Base-by-base conservation (phyloP, 768 basidiomycete genomes). In the Tricholoma sp. region DNA sequence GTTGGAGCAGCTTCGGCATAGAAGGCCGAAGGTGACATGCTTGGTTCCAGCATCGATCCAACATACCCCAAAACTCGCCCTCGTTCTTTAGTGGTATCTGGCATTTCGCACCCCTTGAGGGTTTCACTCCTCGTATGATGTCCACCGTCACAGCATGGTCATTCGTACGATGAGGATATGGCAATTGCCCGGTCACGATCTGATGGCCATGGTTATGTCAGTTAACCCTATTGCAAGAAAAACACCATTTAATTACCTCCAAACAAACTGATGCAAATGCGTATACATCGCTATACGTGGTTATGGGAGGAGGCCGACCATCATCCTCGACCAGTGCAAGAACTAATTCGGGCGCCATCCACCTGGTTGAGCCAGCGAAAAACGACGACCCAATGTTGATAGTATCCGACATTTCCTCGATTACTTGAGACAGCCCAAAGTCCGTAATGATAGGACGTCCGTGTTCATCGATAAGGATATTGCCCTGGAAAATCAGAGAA, bases 321-420 rank as follows among this genome's bases (percentile, higher is more conserved):
- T 75, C 70, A 53, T 84, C 82, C 42, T 80, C 75, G 5, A 80
- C 75, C 36, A 81, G 75, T 0, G 78, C 75, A 33, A 75, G 61
- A 12, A 85, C 70, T 42, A 85, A 64, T 62, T 85, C 84, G 15
- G 84, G 84, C 0, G 84, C 84, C 79, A 81, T 79, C 76, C 79
- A 81, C 24, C 79, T 65, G 6, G 76, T 77, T 2, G 77, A 75
- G 15, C 79, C 79, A 13, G 75, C 77, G 55, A 79, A 78, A 63
- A 75, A 74, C 0, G 76, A 79, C 0, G 77, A 72, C 6, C 67
- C 70, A 24, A 66, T 66, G 47, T 68, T 72, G 55, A 71, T 69
- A 28, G 74, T 67, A 50, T 70, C 68, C 7, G 73, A 67, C 48
- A 84, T 70, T 17, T 84, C 83, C 57, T 80, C 80, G 47, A 80